These are phyloP conservation scores for Mucor lusitanicus DNA, from an alignment of 371 early-diverging fungal species.

Conservation along the genomic window DNA sequence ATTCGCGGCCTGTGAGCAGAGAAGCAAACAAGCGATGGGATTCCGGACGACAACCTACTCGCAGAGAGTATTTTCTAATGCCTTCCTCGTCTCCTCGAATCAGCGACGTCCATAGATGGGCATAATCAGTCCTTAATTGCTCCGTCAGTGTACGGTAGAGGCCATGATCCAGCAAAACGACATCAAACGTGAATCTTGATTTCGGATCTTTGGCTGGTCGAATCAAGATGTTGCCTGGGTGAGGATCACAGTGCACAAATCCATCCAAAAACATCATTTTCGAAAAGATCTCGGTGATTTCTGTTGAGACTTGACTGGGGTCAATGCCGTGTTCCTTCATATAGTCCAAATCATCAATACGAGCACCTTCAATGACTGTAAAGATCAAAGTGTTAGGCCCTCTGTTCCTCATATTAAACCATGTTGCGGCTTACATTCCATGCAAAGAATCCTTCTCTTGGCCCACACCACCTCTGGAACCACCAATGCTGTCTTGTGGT, in stretches of 20 bases:
- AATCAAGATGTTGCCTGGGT: constrained; percentile 78
- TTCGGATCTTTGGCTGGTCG: constrained; percentile 51
- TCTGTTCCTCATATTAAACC: neutral
- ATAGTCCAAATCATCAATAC: constrained; percentile 78
- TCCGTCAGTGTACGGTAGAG: constrained; percentile 78
- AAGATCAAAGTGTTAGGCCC: neutral
- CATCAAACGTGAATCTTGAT: constrained; percentile 76
- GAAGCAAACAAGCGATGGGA: constrained; percentile 83
- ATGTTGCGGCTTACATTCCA: constrained; percentile 69
- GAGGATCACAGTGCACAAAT: constrained; percentile 85
- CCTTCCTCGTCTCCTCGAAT: constrained; percentile 75
- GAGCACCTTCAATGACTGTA: constrained; percentile 68
- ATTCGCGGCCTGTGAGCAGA: constrained; percentile 85
- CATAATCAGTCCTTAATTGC: constrained; percentile 80
- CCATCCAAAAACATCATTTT: constrained; percentile 94
- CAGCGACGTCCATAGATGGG: constrained; percentile 85
- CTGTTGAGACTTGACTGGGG: constrained; percentile 72
- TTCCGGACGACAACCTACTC: constrained; percentile 69
- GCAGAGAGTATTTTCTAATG: constrained; percentile 60
- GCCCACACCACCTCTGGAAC: constrained; percentile 76
- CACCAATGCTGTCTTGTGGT: constrained; percentile 41
- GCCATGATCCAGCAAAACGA: constrained; percentile 93
- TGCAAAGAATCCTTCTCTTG: constrained; percentile 64
- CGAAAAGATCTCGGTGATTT: constrained; percentile 75
- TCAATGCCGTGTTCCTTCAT: constrained; percentile 70